A percentile compares a stretch with the other conserved stretches of the same genome.
These are phyloP conservation scores for Pichia exigua DNA, from an alignment of 805 yeast species.

Conservation along the genomic window DNA sequence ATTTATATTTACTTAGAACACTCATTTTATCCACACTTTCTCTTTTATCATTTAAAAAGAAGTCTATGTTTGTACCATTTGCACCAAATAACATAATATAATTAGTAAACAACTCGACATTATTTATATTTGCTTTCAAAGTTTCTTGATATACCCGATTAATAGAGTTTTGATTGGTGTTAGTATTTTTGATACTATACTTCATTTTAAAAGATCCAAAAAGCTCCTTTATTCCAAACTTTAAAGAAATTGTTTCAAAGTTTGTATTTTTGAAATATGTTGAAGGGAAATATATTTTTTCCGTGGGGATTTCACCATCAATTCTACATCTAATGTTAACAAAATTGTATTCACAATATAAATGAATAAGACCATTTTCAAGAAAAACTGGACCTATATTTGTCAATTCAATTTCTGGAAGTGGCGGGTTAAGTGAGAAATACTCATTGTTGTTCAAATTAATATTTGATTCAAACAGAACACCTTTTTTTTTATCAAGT, in stretches of 20 bases:
- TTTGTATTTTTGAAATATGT: constrained; percentile 19
- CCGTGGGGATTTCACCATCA: constrained; percentile 21
- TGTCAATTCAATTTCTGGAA: constrained; percentile 20
- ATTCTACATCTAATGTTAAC: constrained; percentile 18
- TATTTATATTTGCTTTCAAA: neutral
- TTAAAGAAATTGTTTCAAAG: constrained; percentile 16
- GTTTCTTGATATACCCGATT: neutral
- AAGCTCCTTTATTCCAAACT: constrained; percentile 2
- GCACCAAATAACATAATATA: constrained; percentile 12
- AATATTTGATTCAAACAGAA: neutral
- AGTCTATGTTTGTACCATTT: constrained; percentile 9
- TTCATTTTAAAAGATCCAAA: neutral
- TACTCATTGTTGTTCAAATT: constrained; percentile 2
- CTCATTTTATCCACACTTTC: neutral
- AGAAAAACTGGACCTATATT: constrained; percentile 24
- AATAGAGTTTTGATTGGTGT: neutral
- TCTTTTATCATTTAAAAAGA: neutral
- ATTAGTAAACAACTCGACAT: constrained; percentile 10
- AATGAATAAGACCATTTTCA: constrained; percentile 21
- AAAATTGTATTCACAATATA: constrained; percentile 22
- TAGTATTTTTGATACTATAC: neutral
- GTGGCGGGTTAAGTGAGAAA: constrained; percentile 20
- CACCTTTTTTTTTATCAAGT: too few species aligned
- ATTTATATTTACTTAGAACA: neutral
- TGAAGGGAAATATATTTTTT: constrained; percentile 19